Base-by-base conservation (phyloP, 2,329 filamentous ascomycete species). In the Epichloe aotearoae region DNA sequence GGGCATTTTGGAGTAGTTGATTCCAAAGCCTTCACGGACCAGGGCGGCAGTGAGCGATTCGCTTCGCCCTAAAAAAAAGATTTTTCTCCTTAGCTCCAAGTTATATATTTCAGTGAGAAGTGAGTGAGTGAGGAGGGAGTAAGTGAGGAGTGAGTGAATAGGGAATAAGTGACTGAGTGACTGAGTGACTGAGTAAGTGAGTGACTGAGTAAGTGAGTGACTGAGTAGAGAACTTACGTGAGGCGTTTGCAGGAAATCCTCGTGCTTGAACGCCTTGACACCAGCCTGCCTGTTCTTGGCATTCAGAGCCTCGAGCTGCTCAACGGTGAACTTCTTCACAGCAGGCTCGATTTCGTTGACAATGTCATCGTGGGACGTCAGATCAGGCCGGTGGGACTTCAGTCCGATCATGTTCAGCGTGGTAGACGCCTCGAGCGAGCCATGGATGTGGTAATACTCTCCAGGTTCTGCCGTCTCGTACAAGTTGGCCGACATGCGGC, bases 371-470 rank as follows among this genome's bases (percentile, higher is more conserved):
- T 83, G 80, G n/a, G 76, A 72, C 7, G 73, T 77, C 50, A 86
- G 61, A 44, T 81, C 78, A 1, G 82, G 78, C 5, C 77, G 69
- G 50, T 79, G 73, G 0, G 81, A 70, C 47, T 81, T 75, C 5
- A 88, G 66, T 0, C 82, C 84, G 56, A 88, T 75, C 83, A 87
- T 87, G 43, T 76, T 72, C 30, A 88, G 67, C 0, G 83, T 84
- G 7, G 76, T 82, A 10, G 78, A 81, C 3, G 84, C 84, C 57
- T 88, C 83, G 1, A 88, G 66, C 0, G 84, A 88, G 43, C 84
- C 84, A 61, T 88, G 84, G 26, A 88, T 83, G 59, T 88, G 84
- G 60, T 85, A 88, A 59, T 79, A 88, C 60, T 83, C 73, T n/a
- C 76, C 78, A 1, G 72, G 66, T n/a, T 72, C 74, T 61, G 79